Evolutionary conservation across 1,284 basidiomycete genomes (phyloP), one percentile per base, ranked within the genome.

Genomic region (Exobasidium cylindrosporum): DNA sequence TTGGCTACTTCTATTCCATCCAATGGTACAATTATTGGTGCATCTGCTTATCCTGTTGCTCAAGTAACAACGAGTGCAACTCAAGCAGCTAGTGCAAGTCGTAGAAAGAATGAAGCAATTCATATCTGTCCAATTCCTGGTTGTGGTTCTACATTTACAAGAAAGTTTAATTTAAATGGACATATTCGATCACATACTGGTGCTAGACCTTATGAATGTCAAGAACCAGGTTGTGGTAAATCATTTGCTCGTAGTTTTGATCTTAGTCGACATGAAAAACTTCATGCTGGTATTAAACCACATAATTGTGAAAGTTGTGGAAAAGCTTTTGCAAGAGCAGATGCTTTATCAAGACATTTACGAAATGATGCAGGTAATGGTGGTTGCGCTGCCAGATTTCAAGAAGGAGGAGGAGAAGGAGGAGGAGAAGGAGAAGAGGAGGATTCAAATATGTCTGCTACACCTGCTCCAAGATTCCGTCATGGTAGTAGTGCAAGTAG

Each of bases 151-250:
- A 95, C 26, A 24, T 49, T 32, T 46, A 62, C 58, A 31, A 62
- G 70, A 30, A 82, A 83, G 71, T 83, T 83, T 80, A 84, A 84
- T 64, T 63, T 83, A 62, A 80, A 83, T 87, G 93, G 94, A 56
- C 94, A 97, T 83, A 81, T 97, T 69, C 87, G 93, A 72, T 95
- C 92, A n/a, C 93, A 97, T 80, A 95, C 92, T 28, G 92, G 95
- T 80, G 92, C 96, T 81, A 84, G 92, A 62, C 93, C 93, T 35
- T 97, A 92, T 82, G 87, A 92, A 66, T 97, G 93, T 80, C 87
- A 90, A 63, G 93, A 90, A 86, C 90, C 91, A 1, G 92, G 91
- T 14, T 97, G 93, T 80, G 89, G 89, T 74, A 96, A 96, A 79
- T 88, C 91, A 26, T 96, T 96, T 78, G 93, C 93, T 35, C 86